Percentiles rank a stretch among this genome's conserved stretches.
phyloP scores from a whole-genome alignment of 805 yeast genomes.

The Torulaspora quercuum region DNA sequence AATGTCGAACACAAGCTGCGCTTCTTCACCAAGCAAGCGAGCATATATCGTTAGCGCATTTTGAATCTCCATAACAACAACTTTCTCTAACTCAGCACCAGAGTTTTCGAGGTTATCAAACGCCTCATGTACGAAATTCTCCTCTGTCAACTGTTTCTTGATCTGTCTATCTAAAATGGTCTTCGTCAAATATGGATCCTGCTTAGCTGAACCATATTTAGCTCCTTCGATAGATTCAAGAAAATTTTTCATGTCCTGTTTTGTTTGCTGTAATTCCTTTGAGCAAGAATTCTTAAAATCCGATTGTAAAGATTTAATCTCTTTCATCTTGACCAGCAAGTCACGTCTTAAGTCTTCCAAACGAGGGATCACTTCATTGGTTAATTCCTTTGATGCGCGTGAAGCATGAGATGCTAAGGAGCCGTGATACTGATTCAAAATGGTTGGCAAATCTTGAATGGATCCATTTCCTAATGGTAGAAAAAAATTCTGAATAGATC shows the following conservation, averaged over 20 bases:
- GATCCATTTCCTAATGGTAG: conserved; percentile 76
- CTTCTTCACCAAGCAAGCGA: conserved; percentile 65
- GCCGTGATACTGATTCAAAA: conserved; percentile 62
- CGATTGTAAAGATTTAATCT: conserved; percentile 73
- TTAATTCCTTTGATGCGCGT: conserved; percentile 57
- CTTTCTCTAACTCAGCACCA: conserved; percentile 83
- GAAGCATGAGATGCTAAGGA: conserved; percentile 57
- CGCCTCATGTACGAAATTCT: conserved; percentile 84
- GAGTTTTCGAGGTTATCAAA: conserved; percentile 81
- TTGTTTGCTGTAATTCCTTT: conserved; percentile 66
- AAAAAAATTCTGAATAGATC: conserved; percentile 47
- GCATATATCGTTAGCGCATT: conserved; percentile 72
- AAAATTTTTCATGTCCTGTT: conserved; percentile 51
- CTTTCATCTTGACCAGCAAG: conserved; percentile 77
- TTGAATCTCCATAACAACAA: conserved; percentile 83
- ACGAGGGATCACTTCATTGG: conserved; percentile 58
- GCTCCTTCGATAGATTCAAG: conserved; percentile 61
- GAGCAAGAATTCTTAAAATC: conserved; percentile 78
- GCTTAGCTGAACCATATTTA: conserved; percentile 45
- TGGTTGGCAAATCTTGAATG: conserved; percentile 75
- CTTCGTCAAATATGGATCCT: conserved; percentile 82
- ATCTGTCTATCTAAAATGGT: conserved; percentile 70
- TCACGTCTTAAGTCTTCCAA: conserved; percentile 70
- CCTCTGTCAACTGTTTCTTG: conserved; percentile 74
- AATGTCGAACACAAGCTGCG: conserved; percentile 63